phyloP scores from a whole-genome alignment of 164 flowering plant genomes.

The Tinospora cordifolia region DNA sequence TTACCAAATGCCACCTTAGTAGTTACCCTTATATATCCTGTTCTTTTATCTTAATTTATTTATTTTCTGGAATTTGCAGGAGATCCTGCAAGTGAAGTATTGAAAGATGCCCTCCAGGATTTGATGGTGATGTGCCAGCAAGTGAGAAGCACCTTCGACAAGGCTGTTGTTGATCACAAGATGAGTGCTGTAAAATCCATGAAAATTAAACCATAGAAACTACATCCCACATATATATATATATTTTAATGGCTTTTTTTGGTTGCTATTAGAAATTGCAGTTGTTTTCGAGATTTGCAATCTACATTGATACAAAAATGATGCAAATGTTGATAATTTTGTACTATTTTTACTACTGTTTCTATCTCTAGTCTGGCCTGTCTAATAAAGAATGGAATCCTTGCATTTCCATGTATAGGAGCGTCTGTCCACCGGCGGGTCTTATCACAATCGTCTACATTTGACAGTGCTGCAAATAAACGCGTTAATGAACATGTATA shows the following conservation, averaged over 20 bases:
- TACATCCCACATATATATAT: not conserved
- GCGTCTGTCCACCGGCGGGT: too few species aligned
- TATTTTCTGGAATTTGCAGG: slow-evolving; percentile 33
- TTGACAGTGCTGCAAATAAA: not conserved
- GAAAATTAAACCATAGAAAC: slow-evolving; percentile 19
- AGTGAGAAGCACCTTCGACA: slow-evolving; percentile 63
- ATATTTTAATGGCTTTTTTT: not conserved
- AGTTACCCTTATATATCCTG: too few species aligned
- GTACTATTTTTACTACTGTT: not conserved
- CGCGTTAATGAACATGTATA: not conserved
- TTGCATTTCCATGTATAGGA: too few species aligned
- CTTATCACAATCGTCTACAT: not conserved
- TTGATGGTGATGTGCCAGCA: slow-evolving; percentile 62
- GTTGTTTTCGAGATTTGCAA: not conserved
- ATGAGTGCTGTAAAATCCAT: slow-evolving; percentile 20
- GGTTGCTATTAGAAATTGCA: not conserved
- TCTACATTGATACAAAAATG: not conserved
- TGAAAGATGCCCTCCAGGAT: slow-evolving; percentile 80
- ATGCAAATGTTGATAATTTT: not conserved
- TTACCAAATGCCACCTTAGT: too few species aligned
- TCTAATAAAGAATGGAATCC: too few species aligned
- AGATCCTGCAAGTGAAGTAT: slow-evolving; percentile 71
- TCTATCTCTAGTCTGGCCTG: not conserved
- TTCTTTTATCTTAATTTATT: not conserved
- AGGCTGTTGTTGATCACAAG: slow-evolving; percentile 51